phyloP scores from a whole-genome alignment of 2,329 filamentous ascomycete genomes.

The Fusarium humuli region DNA sequence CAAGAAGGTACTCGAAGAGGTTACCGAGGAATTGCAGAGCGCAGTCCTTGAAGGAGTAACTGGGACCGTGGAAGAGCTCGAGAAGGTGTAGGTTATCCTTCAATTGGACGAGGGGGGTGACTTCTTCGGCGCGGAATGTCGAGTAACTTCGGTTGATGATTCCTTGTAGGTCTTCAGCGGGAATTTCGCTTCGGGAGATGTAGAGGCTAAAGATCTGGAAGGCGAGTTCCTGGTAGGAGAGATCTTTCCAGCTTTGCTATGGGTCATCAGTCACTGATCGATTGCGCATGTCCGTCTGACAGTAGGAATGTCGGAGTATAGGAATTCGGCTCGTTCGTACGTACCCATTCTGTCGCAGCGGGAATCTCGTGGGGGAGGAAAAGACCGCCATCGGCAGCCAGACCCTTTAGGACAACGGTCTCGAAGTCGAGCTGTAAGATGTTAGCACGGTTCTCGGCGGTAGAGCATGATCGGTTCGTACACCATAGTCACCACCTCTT shows the following conservation, averaged over 20 bases:
- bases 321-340: conserved; percentile 58
- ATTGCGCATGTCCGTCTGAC: not conserved
- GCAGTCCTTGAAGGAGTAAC: conserved; percentile 90
- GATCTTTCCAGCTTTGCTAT: conserved; percentile 77
- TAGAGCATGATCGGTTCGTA: not conserved
- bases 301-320: accelerated
- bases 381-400: conserved; percentile 84
- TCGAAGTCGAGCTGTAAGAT: conserved; percentile 79
- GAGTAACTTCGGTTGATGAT: conserved; percentile 87
- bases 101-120: conserved; percentile 70
- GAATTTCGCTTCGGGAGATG: conserved; percentile 70
- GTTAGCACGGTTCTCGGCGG: conserved; percentile 4
- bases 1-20: conserved; percentile 89
- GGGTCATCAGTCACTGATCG: conserved; percentile 4
- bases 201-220: conserved; percentile 88
- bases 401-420: conserved; percentile 85
- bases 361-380: conserved; percentile 88
- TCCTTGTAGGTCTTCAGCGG: conserved; percentile 75
- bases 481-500: conserved; percentile 46
- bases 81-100: conserved; percentile 78
- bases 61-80: conserved; percentile 96
- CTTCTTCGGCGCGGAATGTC: conserved; percentile 82
- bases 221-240: conserved; percentile 84
- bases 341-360: conserved; percentile 67
- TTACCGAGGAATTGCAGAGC: conserved; percentile 97